Conservation (phyloP, 73 alveolate genomes). For the Paramecium primaurelia region DNA sequence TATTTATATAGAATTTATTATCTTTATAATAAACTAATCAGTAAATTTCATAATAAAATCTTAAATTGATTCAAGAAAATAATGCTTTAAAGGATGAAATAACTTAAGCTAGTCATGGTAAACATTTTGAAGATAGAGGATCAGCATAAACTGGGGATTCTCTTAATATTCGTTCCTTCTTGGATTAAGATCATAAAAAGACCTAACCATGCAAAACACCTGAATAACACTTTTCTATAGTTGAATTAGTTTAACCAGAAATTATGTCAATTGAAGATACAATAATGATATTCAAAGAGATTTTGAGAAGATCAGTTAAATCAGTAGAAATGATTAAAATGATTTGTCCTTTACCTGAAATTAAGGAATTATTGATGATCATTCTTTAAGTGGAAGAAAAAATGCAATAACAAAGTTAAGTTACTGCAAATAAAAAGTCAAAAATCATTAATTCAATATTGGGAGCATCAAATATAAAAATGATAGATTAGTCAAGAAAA, state of each 20-base stretch:
- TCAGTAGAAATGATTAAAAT: constrained; percentile 41
- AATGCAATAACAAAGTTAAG: background rate
- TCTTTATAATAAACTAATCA: background rate
- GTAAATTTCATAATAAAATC: background rate
- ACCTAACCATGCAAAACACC: background rate
- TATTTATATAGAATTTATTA: background rate
- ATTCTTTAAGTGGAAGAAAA: constrained; percentile 20
- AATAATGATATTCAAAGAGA: background rate
- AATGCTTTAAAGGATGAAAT: background rate
- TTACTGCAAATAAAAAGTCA: background rate
- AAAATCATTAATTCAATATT: background rate
- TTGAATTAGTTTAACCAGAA: constrained; percentile 27
- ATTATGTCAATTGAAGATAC: constrained; percentile 24
- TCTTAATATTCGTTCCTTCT: constrained; percentile 16
- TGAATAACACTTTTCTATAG: background rate
- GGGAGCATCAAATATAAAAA: background rate
- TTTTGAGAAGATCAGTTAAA: constrained; percentile 20
- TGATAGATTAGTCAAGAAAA: constrained; percentile 8
- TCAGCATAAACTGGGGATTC: constrained; percentile 48
- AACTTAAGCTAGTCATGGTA: background rate
- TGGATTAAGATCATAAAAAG: background rate
- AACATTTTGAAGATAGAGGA: background rate
- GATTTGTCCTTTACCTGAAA: constrained; percentile 7
- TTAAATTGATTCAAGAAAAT: background rate
- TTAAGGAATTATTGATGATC: constrained; percentile 23